Conservation (phyloP, 805 yeast genomes). For the Danielia reshetovae region DNA sequence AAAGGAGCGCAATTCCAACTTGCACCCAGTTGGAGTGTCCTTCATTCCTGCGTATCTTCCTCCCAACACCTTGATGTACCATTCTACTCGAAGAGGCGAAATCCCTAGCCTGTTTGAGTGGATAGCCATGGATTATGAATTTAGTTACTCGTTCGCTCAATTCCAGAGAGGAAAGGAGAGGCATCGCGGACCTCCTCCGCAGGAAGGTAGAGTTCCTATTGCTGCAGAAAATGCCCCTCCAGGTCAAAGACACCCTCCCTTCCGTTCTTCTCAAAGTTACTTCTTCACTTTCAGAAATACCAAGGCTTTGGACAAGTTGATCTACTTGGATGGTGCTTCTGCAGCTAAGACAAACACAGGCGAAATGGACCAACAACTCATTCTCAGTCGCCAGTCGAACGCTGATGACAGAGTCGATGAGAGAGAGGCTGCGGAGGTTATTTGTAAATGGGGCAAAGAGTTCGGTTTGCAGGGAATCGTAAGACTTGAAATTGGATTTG, state of each 20-base stretch:
- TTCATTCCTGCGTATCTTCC: slow-evolving; percentile 60
- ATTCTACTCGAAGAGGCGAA: slow-evolving; percentile 39
- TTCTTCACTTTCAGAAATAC: slow-evolving; percentile 46
- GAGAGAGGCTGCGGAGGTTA: slow-evolving; percentile 41
- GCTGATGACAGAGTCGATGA: slow-evolving; percentile 32
- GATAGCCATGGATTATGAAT: slow-evolving; percentile 64
- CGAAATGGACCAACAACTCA: slow-evolving; percentile 51
- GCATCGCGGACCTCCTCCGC: slow-evolving; percentile 7
- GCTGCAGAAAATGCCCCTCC: slow-evolving; percentile 1
- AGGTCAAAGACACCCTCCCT: background rate
- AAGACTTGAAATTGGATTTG: slow-evolving; percentile 59
- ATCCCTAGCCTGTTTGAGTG: slow-evolving; percentile 52
- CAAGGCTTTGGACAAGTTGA: slow-evolving; percentile 45
- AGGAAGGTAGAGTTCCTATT: background rate
- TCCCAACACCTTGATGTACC: slow-evolving; percentile 54
- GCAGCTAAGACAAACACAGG: slow-evolving; percentile 59
- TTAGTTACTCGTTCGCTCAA: slow-evolving; percentile 49
- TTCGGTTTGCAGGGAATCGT: slow-evolving; percentile 58
- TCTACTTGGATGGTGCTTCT: slow-evolving; percentile 63
- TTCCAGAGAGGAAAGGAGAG: slow-evolving; percentile 6
- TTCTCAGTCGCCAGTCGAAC: slow-evolving; percentile 18
- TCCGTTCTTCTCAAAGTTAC: slow-evolving; percentile 1
- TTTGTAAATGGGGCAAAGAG: slow-evolving; percentile 53
- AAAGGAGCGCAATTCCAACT: slow-evolving; percentile 47
- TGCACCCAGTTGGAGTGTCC: slow-evolving; percentile 54